phyloP scores from a whole-genome alignment of 1,284 basidiomycete genomes.

The Tranzscheliella williamsii region DNA sequence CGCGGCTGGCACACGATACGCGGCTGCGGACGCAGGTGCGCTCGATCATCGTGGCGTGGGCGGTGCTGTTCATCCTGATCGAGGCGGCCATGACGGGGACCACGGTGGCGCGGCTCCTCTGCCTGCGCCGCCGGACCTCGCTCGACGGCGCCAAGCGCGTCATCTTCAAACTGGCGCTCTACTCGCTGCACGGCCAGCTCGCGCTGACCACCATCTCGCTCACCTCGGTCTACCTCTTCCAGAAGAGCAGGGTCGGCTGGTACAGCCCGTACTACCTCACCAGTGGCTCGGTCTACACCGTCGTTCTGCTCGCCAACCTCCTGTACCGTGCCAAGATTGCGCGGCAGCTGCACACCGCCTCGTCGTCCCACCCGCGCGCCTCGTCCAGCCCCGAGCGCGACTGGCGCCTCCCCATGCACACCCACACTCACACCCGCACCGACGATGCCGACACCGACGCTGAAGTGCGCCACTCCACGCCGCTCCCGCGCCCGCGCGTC shows the following conservation, averaged over 20 bases:
- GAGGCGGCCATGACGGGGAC: constrained; percentile 15
- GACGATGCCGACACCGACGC: no score
- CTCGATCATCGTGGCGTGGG: constrained; percentile 17
- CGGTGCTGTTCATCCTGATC: constrained; percentile 8
- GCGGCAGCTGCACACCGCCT: background rate
- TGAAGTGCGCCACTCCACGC: no score
- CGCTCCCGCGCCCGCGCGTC: no score
- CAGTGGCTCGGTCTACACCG: constrained; percentile 11
- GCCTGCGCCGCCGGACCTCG: constrained; percentile 3
- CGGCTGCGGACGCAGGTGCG: constrained; percentile 1
- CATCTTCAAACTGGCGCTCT: constrained; percentile 11
- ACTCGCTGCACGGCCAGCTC: constrained; percentile 23
- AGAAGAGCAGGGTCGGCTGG: constrained; percentile 3
- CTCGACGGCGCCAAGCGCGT: constrained; percentile 11
- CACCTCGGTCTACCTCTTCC: constrained; percentile 11
- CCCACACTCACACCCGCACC: no score
- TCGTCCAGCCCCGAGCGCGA: no score
- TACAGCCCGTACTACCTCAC: constrained; percentile 18
- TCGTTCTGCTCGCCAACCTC: constrained; percentile 16
- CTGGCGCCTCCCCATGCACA: no score
- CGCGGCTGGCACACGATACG: constrained; percentile 1
- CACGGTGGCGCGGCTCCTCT: constrained; percentile 8
- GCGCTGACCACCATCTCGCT: constrained; percentile 6
- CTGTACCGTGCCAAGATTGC: constrained; percentile 6
- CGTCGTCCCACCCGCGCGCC: no score